These are phyloP conservation scores for Salvia miltiorrhiza DNA, from an alignment of 257 asterid genomes.

Conservation along the genomic window DNA sequence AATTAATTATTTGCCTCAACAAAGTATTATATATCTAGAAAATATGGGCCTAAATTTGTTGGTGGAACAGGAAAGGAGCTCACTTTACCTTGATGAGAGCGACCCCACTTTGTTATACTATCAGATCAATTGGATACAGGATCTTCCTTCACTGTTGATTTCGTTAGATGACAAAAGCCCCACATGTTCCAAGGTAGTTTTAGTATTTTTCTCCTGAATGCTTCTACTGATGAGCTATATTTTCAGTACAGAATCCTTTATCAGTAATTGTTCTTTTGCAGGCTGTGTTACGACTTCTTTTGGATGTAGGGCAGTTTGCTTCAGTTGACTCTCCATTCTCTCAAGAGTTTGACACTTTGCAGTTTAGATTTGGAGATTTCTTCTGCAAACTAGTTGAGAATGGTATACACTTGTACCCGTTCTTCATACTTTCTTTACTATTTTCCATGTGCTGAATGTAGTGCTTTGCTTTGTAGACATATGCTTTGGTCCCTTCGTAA, in stretches of 20 bases:
- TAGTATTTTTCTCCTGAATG: constrained; percentile 7
- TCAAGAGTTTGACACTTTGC: constrained; percentile 60
- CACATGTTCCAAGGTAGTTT: constrained; percentile 60
- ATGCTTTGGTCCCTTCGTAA: constrained; percentile 75
- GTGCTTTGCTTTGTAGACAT: constrained; percentile 29
- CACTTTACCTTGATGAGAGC: constrained; percentile 33
- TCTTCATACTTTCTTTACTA: constrained; percentile 13
- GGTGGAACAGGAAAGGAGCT: constrained; percentile 51
- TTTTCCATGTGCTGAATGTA: constrained; percentile 28
- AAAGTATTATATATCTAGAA: not conserved
- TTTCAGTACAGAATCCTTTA: not conserved
- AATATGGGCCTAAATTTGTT: not conserved
- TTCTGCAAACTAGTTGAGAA: constrained; percentile 45
- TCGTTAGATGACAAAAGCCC: constrained; percentile 60
- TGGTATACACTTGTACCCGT: constrained; percentile 34
- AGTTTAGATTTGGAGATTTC: constrained; percentile 42
- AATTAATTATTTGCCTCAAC: not conserved
- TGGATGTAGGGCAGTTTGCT: constrained; percentile 60
- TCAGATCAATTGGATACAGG: constrained; percentile 59
- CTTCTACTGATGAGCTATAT: not conserved
- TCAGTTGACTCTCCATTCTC: constrained; percentile 39
- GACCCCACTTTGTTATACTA: constrained; percentile 52
- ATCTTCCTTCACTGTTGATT: constrained; percentile 68
- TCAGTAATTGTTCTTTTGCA: constrained; percentile 36
- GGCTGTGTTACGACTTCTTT: constrained; percentile 75